Evolutionary conservation across 257 asterid species (phyloP).

Genomic region (Petrea volubilis): DNA sequence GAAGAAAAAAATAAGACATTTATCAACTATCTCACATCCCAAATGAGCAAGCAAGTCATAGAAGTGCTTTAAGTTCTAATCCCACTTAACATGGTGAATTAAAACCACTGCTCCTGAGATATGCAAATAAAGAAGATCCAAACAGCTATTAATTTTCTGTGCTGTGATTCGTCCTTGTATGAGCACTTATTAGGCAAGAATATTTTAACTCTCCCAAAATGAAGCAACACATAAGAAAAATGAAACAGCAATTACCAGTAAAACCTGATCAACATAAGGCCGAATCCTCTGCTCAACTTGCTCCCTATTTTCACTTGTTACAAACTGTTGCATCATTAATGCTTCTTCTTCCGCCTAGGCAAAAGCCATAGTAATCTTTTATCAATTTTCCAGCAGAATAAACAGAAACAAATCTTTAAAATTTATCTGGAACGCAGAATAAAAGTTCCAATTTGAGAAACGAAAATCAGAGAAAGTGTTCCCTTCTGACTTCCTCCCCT

Average conservation of each 20-base stretch:
- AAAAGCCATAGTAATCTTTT: constrained; percentile 12
- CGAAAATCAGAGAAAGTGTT: not conserved
- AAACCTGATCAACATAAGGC: constrained; percentile 66
- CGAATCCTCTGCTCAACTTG: constrained; percentile 67
- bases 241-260: constrained; percentile 51
- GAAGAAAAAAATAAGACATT: not conserved
- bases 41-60: constrained; percentile 10
- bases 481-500: not conserved
- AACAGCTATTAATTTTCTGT: not conserved
- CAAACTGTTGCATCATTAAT: constrained; percentile 78
- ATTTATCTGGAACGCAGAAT: constrained; percentile 6
- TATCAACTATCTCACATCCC: constrained; percentile 14
- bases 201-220: not conserved
- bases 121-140: constrained; percentile 1
- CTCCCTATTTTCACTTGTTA: constrained; percentile 54
- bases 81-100: constrained; percentile 1
- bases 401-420: not conserved
- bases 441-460: not conserved
- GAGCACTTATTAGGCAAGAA: not conserved
- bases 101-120: constrained; percentile 3
- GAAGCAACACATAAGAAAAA: constrained; percentile 14
- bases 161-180: not conserved
- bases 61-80: not conserved
- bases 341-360: constrained; percentile 94
- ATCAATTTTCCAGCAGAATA: constrained; percentile 18